These are phyloP conservation scores for Fraxinus xanthoxyloides DNA, from an alignment of 305 asterid species.

Conservation along the genomic window DNA sequence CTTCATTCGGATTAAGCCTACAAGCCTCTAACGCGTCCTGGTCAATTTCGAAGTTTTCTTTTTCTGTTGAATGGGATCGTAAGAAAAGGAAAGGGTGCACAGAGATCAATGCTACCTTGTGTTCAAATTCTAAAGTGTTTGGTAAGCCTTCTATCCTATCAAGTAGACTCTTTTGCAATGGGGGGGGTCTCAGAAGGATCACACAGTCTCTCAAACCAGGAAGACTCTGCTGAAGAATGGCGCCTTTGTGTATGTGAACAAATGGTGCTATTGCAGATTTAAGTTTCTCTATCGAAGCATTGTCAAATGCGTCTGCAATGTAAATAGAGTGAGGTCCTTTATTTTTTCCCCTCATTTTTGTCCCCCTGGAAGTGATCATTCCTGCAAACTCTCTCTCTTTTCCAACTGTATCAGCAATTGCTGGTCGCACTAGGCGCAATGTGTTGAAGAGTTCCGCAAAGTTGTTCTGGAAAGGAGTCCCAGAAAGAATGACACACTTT, in stretches of 20 bases:
- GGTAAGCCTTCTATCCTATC: slow-evolving; percentile 25
- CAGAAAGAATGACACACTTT: not conserved
- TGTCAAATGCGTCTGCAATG: not conserved
- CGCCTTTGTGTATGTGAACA: slow-evolving; percentile 65
- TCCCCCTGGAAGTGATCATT: slow-evolving; percentile 22
- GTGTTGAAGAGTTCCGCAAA: slow-evolving; percentile 70
- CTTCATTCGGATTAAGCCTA: slow-evolving; percentile 40
- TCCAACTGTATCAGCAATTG: slow-evolving; percentile 36
- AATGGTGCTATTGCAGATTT: slow-evolving; percentile 49
- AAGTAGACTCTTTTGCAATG: slow-evolving; percentile 46
- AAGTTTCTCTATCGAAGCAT: slow-evolving; percentile 36
- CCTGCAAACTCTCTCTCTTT: slow-evolving; percentile 31
- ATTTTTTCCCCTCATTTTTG: not conserved
- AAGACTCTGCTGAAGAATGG: slow-evolving; percentile 47
- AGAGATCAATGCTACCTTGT: slow-evolving; percentile 47
- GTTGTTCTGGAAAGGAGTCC: slow-evolving; percentile 73
- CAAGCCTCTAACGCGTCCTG: slow-evolving; percentile 28
- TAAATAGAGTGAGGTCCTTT: slow-evolving; percentile 20
- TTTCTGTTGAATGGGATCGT: slow-evolving; percentile 14
- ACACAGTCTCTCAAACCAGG: slow-evolving; percentile 59
- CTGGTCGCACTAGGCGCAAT: slow-evolving; percentile 60
- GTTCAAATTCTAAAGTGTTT: slow-evolving; percentile 36
- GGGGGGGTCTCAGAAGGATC: slow-evolving; percentile 46
- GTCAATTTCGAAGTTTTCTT: slow-evolving; percentile 22
- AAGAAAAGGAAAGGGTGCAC: slow-evolving; percentile 56